These are phyloP conservation scores for Fusarium anguioides DNA, from an alignment of 2,329 filamentous ascomycete genomes.

Conservation along the genomic window DNA sequence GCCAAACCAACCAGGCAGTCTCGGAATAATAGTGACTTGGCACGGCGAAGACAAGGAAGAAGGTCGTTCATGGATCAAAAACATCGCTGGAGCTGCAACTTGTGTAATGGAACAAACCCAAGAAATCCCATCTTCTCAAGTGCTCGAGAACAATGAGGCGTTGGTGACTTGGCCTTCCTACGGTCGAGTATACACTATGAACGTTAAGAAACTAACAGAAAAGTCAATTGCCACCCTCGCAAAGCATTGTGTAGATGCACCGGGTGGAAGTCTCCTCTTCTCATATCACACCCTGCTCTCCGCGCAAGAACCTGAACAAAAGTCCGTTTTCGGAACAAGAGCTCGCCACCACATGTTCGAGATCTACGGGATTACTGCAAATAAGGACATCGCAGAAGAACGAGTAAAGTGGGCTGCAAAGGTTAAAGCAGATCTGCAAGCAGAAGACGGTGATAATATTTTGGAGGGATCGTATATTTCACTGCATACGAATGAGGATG, in stretches of 20 bases:
- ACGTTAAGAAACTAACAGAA: rapidly evolving
- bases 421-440: neutral
- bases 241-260: neutral
- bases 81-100: neutral
- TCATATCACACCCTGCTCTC: neutral
- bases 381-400: neutral
- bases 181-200: neutral
- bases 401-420: neutral
- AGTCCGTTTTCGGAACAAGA: neutral
- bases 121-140: neutral
- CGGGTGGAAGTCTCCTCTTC: neutral
- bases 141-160: slow-evolving; percentile 4
- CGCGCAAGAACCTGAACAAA: neutral
- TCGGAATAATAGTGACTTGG: neutral
- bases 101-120: slow-evolving; percentile 2
- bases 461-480: slow-evolving; percentile 10
- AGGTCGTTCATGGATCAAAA: neutral
- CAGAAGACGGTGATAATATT: neutral
- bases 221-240: rapidly evolving
- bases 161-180: neutral
- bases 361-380: neutral
- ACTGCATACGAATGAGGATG: neutral
- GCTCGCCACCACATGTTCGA: slow-evolving; percentile 11
- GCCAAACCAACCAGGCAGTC: neutral
- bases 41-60: neutral